A percentile compares a stretch with the other conserved stretches of the same genome.
Conservation (phyloP, 2,329 filamentous ascomycete species). For the Phaeomoniella chlamydospora region DNA sequence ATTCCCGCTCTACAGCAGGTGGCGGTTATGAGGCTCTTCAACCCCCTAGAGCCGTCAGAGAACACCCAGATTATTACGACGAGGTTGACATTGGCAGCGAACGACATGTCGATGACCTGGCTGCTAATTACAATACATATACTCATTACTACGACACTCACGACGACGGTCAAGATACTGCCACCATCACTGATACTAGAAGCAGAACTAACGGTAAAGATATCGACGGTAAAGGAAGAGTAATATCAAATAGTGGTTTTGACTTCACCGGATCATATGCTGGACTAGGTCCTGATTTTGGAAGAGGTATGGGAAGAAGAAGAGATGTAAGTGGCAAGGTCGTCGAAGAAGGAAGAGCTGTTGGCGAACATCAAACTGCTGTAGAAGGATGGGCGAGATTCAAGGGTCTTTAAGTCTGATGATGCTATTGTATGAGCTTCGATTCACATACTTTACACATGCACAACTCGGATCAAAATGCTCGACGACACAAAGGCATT, state of each 20-base stretch:
- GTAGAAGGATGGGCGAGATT: slow-evolving; percentile 32
- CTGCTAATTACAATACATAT: slow-evolving; percentile 11
- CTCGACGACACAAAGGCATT: too few relatives aligned
- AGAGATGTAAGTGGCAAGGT: slow-evolving; percentile 32
- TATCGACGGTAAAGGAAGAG: slow-evolving; percentile 25
- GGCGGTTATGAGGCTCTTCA: neutral
- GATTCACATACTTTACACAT: too few relatives aligned
- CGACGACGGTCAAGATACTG: too few relatives aligned
- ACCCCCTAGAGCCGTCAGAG: neutral
- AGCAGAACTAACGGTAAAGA: slow-evolving; percentile 9
- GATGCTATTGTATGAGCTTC: too few relatives aligned
- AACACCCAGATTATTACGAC: slow-evolving; percentile 3
- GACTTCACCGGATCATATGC: slow-evolving; percentile 11
- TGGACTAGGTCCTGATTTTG: slow-evolving; percentile 12
- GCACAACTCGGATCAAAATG: too few relatives aligned
- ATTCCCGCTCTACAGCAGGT: neutral
- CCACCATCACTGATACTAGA: too few relatives aligned
- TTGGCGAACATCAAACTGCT: slow-evolving; percentile 6
- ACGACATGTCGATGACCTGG: slow-evolving; percentile 7
- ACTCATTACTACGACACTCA: slow-evolving; percentile 6
- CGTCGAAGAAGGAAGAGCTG: slow-evolving; percentile 28
- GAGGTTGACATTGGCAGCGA: neutral
- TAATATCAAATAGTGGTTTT: slow-evolving; percentile 14
- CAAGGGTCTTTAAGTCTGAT: slow-evolving; percentile 26
- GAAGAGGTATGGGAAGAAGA: slow-evolving; percentile 25